phyloP scores from a whole-genome alignment of 306 rosid genomes.

The Arachis stenosperma region DNA sequence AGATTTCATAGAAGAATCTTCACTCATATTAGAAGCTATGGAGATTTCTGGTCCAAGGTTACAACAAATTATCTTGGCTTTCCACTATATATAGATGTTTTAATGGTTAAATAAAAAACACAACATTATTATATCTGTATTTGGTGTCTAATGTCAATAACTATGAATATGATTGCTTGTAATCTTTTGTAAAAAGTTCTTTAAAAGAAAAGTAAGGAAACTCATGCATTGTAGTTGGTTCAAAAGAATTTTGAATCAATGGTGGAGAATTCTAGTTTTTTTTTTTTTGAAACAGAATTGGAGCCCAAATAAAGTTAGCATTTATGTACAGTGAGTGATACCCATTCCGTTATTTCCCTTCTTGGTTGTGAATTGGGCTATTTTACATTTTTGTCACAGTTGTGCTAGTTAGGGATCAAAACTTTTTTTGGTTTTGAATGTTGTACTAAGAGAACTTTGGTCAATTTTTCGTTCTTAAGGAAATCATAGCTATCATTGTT shows the following conservation, averaged over 20 bases:
- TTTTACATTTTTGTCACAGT: too few species aligned
- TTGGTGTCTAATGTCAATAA: constrained; percentile 54
- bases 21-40: constrained; percentile 92
- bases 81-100: constrained; percentile 27
- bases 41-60: constrained; percentile 99
- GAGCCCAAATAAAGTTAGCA: too few species aligned
- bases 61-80: constrained; percentile 42
- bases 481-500: constrained; percentile 19
- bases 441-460: not conserved
- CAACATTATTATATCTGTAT: not conserved
- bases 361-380: too few species aligned
- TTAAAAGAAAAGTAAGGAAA: constrained; percentile 50
- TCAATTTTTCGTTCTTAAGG: not conserved
- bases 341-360: too few species aligned
- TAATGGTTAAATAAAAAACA: constrained; percentile 38
- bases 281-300: too few species aligned
- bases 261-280: not conserved
- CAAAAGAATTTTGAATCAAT: constrained; percentile 42
- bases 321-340: too few species aligned
- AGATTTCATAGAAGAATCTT: constrained; percentile 88
- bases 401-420: not conserved
- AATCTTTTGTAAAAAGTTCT: constrained; percentile 58
- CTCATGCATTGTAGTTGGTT: constrained; percentile 44
- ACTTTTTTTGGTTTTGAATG: constrained; percentile 22
- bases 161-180: constrained; percentile 45